A percentile compares a stretch with the other conserved stretches of the same genome.
Conservation (phyloP, 176 grass and related monocot genomes). For the Oryza meyeriana region DNA sequence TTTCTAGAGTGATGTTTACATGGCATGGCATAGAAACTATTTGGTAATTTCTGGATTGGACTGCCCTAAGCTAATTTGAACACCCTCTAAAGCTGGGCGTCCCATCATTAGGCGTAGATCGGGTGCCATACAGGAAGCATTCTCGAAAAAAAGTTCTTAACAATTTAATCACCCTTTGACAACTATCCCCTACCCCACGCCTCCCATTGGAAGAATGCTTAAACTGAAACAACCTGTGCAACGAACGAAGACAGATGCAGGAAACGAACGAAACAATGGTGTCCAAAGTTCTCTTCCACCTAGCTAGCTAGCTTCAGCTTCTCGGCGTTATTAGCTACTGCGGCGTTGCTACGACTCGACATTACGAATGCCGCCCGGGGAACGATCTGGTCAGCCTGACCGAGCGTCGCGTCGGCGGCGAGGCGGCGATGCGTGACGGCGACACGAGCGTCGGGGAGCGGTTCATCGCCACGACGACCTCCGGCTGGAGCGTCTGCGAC, state of each 20-base stretch:
- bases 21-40: no score
- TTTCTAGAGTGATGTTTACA: no score
- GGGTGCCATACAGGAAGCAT: no score
- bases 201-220: no score
- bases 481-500: conserved; percentile 34
- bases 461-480: conserved; percentile 8
- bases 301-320: no score
- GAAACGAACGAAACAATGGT: not conserved
- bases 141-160: no score
- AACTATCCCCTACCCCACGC: no score
- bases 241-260: not conserved
- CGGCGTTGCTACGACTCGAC: not conserved
- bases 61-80: no score
- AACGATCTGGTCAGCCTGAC: not conserved
- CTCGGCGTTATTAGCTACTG: not conserved
- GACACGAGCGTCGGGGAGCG: not conserved
- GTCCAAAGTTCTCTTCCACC: not conserved
- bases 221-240: not conserved
- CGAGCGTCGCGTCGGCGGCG: not conserved
- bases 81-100: no score
- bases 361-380: not conserved
- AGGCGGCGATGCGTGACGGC: not conserved
- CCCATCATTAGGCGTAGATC: no score
- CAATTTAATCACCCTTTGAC: no score
- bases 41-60: no score